A percentile compares a stretch with the other conserved stretches of the same genome.
Conservation (phyloP, 2,329 filamentous ascomycete genomes). For the Penicillium corylophilum region DNA sequence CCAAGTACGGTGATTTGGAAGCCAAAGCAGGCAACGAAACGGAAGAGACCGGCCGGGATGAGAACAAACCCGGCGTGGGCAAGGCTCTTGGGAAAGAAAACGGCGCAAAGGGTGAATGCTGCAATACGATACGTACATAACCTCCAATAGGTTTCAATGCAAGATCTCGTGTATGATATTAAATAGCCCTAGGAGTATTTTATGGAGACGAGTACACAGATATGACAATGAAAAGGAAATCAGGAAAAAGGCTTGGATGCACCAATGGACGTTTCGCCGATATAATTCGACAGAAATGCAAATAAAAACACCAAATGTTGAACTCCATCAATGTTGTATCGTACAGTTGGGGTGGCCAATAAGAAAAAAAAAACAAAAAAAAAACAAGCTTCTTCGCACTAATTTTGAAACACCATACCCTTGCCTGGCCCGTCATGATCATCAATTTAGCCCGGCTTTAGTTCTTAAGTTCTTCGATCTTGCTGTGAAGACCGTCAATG, state of each 20-base stretch:
- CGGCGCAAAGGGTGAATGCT: background rate
- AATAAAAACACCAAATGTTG: background rate
- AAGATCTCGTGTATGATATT: background rate
- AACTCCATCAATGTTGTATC: slow-evolving; percentile 14
- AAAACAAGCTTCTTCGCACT: background rate
- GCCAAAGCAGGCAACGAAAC: background rate
- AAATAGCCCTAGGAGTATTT: too few species aligned
- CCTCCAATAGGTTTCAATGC: background rate
- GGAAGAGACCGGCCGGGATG: background rate
- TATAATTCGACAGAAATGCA: slow-evolving; percentile 3
- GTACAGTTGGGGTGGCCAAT: slow-evolving; percentile 10
- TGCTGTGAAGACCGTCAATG: slow-evolving; percentile 10
- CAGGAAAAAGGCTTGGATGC: slow-evolving; percentile 2
- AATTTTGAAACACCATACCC: background rate
- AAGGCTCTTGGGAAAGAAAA: background rate
- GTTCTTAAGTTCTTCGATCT: slow-evolving; percentile 21
- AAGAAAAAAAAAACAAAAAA: background rate
- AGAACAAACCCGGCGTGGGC: background rate
- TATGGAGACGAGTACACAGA: background rate
- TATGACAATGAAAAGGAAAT: background rate
- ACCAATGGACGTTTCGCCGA: slow-evolving; percentile 2
- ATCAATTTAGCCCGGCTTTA: slow-evolving; percentile 5
- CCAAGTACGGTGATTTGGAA: too few species aligned
- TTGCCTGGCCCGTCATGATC: background rate
- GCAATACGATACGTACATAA: background rate